Conservation (phyloP, 2,329 filamentous ascomycete species). For the Fusarium compactum region DNA sequence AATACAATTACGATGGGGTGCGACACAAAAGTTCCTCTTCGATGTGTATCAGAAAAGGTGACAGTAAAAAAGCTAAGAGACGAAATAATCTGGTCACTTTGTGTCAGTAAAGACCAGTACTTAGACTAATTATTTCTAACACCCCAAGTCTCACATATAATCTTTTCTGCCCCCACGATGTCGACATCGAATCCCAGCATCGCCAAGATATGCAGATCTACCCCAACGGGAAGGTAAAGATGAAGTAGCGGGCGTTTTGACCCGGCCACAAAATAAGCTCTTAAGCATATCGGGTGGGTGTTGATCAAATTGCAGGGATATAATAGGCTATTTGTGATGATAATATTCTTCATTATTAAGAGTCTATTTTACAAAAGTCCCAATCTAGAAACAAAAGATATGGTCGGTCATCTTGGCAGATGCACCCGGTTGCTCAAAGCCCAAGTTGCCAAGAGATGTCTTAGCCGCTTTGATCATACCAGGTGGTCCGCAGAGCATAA, state of each 20-base stretch:
- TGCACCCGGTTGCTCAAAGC: conserved; percentile 63
- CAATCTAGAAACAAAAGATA: conserved; percentile 64
- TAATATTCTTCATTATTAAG: conserved; percentile 1
- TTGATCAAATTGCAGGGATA: conserved; percentile 9
- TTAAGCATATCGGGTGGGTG: conserved; percentile 24
- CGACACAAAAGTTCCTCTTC: not conserved
- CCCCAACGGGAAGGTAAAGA: conserved; percentile 35
- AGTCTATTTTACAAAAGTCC: not conserved
- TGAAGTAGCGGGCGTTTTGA: conserved; percentile 5
- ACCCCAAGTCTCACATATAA: not conserved
- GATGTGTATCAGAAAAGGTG: not conserved
- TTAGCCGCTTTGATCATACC: conserved; percentile 70
- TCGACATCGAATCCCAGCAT: conserved; percentile 35
- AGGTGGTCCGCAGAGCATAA: conserved; percentile 71
- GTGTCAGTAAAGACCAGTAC: accelerated
- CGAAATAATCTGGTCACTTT: not conserved
- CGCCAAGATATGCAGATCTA: conserved; percentile 28
- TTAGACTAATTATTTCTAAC: not conserved
- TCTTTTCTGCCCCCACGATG: conserved; percentile 3
- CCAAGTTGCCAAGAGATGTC: conserved; percentile 61
- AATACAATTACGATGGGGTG: not conserved
- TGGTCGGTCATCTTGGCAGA: conserved; percentile 66
- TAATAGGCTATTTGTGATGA: not conserved
- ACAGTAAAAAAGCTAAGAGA: not conserved
- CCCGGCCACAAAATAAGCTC: conserved; percentile 35